Conservation (phyloP, 371 early-diverging fungal species). For the Rhizomucor miehei region DNA sequence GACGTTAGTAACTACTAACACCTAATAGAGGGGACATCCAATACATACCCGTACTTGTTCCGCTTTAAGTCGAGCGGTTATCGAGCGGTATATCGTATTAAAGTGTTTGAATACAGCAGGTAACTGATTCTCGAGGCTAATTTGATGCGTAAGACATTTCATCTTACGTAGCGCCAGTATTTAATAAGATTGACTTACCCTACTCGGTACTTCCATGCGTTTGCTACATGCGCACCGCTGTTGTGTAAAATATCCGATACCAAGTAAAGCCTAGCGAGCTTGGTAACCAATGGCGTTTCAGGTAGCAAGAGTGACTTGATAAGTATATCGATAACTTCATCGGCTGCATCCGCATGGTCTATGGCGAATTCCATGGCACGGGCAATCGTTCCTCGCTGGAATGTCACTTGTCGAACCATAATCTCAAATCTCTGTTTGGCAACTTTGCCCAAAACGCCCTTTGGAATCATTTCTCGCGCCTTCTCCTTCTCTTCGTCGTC, state of each 20-base stretch:
- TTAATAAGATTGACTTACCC: conserved; percentile 34
- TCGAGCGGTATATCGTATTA: conserved; percentile 62
- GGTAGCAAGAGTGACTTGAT: conserved; percentile 58
- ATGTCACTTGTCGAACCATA: conserved; percentile 54
- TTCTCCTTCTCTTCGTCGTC: conserved; percentile 57
- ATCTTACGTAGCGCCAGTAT: neutral
- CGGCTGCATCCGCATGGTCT: conserved; percentile 80
- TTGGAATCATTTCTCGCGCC: conserved; percentile 33
- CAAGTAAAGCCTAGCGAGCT: conserved; percentile 76
- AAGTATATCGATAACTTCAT: conserved; percentile 67
- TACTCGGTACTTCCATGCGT: conserved; percentile 85
- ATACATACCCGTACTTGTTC: conserved; percentile 73
- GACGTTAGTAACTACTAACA: conserved; percentile 1
- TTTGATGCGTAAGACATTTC: neutral
- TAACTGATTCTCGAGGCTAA: conserved; percentile 67
- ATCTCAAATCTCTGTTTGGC: conserved; percentile 58
- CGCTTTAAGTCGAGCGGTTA: conserved; percentile 75
- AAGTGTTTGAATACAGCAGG: conserved; percentile 70
- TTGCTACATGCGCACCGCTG: conserved; percentile 71
- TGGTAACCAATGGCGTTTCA: conserved; percentile 59
- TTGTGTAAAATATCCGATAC: conserved; percentile 89
- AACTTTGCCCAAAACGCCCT: conserved; percentile 58
- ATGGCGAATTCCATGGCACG: conserved; percentile 86
- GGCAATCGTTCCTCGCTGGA: conserved; percentile 71
- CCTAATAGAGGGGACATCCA: neutral